Percentiles rank a stretch among this genome's conserved stretches.
phyloP scores from a whole-genome alignment of 768 basidiomycete genomes.

The Chiua virens region DNA sequence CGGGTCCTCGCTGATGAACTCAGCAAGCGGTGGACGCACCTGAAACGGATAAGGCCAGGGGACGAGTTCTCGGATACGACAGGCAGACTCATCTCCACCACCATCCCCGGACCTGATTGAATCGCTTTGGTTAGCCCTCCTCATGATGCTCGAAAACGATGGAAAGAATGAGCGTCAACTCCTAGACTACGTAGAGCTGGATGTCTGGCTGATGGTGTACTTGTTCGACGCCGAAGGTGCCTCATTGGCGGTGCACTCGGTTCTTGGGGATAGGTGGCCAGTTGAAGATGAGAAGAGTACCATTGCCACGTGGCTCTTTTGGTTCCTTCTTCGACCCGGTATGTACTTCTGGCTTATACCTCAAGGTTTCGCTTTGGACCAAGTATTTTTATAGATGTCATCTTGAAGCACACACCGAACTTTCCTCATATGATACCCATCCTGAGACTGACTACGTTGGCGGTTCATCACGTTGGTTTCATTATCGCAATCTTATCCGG shows the following conservation, averaged over 20 bases:
- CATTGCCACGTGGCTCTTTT: constrained; percentile 78
- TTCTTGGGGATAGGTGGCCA: constrained; percentile 57
- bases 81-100: constrained; percentile 8
- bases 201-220: constrained; percentile 63
- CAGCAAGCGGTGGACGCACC: constrained; percentile 52
- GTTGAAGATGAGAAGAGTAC: constrained; percentile 49
- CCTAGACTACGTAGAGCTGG: constrained; percentile 63
- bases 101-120: constrained; percentile 25
- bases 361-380: background rate
- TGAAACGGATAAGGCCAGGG: constrained; percentile 58
- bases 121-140: constrained; percentile 66
- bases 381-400: constrained; percentile 43
- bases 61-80: constrained; percentile 15
- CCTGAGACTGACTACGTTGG: constrained; percentile 62
- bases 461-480: constrained; percentile 57
- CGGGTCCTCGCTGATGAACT: constrained; percentile 60
- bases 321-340: constrained; percentile 69
- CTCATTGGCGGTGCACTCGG: constrained; percentile 45
- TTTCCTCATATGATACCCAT: constrained; percentile 49
- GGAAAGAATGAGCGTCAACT: constrained; percentile 71
- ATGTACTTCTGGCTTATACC: constrained; percentile 22
- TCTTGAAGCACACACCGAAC: constrained; percentile 37
- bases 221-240: constrained; percentile 64
- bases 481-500: constrained; percentile 15
- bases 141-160: constrained; percentile 82